Conservation (phyloP, 1,284 basidiomycete species). For the Ceratobasidium theobromae region DNA sequence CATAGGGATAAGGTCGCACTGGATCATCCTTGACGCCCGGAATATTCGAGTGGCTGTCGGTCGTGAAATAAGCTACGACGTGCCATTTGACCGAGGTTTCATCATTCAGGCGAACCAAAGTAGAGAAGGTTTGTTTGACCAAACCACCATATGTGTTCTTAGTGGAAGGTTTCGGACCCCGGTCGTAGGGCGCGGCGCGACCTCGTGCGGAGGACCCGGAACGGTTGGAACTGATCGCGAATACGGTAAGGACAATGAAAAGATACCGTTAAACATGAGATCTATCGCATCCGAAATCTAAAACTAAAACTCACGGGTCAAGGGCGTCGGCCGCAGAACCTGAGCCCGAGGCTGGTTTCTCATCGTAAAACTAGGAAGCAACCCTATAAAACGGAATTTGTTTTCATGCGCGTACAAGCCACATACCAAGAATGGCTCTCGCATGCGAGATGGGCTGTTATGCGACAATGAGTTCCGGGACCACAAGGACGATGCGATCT, state of each 20-base stretch:
- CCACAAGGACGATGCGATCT: conserved; percentile 30
- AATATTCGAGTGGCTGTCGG: conserved; percentile 33
- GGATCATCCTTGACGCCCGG: conserved; percentile 31
- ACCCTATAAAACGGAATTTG: not conserved
- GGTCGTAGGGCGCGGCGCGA: conserved; percentile 33
- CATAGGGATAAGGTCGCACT: conserved; percentile 20
- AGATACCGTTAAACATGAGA: conserved; percentile 14
- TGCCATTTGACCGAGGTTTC: conserved; percentile 29
- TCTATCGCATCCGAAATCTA: conserved; percentile 8
- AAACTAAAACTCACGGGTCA: conserved; percentile 31
- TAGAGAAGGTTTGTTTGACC: conserved; percentile 30
- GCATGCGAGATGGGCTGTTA: conserved; percentile 29
- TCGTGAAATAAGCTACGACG: conserved; percentile 32
- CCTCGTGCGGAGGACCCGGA: conserved; percentile 20
- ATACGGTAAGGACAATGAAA: not conserved
- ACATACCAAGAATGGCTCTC: conserved; percentile 29
- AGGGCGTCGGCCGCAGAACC: conserved; percentile 18
- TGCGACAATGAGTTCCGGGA: not conserved
- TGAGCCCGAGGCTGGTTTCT: conserved; percentile 31
- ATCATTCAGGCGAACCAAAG: conserved; percentile 25
- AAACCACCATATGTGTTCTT: conserved; percentile 31
- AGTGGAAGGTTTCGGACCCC: conserved; percentile 31
- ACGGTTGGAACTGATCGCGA: conserved; percentile 20
- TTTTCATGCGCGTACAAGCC: not conserved
- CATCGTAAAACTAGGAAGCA: conserved; percentile 27